Evolutionary conservation across 352 stramenopile species (phyloP), one percentile per base, ranked within the genome.

Genomic region (Pythium rhizo-oryzae): DNA sequence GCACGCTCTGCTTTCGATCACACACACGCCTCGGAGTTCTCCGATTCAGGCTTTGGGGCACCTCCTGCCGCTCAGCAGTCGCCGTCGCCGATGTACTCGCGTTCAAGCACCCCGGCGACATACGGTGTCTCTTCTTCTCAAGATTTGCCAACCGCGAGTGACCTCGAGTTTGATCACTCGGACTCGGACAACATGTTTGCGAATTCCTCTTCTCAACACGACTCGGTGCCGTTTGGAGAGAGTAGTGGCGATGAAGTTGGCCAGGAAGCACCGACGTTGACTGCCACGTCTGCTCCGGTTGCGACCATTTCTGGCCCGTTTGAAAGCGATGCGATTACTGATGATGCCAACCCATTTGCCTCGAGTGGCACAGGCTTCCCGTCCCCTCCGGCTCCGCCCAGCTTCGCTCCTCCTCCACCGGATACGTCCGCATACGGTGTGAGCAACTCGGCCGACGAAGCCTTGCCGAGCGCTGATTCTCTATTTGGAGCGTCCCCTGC

Each of bases 401-500:
- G 46, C n/a, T 68, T 67, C 35, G 52, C 25, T 16, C 23, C 33
- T 24, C n/a, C 68, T 41, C 25, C 49, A 7, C 8, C 25, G 16
- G 46, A 41, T 24, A 30, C 47, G 9, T 33, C 21, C 37, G 33
- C 24, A 24, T 8, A 12, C 6, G n/a, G 39, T 9, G n/a, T 24
- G 18, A 41, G 7, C 41, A 37, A 54, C 6, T n/a, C 46, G 5
- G 24, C n/a, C 25, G 64, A 61, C 1, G 71, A 78, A 19, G 59
- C 52, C 2, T 37, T 89, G 33, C 71, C 72, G 12, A 87, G 73
- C 69, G 82, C 85, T 50, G 65, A 77, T 12, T 91, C 78, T 4
- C 74, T 93, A 2, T 93, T 93, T 78, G 83, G 80, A 41, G 66
- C 74, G 13, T 90, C 82, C 21, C 62, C 71, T 52, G 70, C 79